Base-by-base conservation (phyloP, 2,329 filamentous ascomycete genomes). In the Claviceps arundinis region DNA sequence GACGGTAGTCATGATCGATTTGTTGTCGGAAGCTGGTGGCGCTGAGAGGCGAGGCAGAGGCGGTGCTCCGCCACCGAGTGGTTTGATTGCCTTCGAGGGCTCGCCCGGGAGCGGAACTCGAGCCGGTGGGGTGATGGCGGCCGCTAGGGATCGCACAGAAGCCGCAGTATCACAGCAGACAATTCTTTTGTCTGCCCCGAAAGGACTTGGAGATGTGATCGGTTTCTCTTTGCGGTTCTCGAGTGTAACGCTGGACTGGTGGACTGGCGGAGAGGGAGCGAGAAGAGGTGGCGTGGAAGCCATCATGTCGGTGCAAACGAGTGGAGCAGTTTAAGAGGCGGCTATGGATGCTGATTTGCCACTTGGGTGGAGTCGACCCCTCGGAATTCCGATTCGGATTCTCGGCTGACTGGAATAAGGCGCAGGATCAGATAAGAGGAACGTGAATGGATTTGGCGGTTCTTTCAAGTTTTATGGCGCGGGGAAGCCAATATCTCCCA, bases 1-100 rank as follows among this genome's bases (percentile, higher is more conserved):
- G 58, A 72, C 68, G 51, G 73, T 70, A 8, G 73, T 69, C 71
- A 76, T 75, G 52, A 70, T 66, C 65, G 72, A 72, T 57, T 65
- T 73, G 59, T 73, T 70, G 60, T 67, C 8, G 16, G 17, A 63
- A 45, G 66, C 62, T 43, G 65, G 66, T 55, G 64, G 14, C 5
- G 22, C 62, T 56, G 59, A 65, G 54, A 64, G 64, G 52, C 61
- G 64, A 57, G 59, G 63, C 54, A 58, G 54, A 50, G 51, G 56
- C 51, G 55, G 37, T 46, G 54, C 43, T 5, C 19, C 42, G 50
- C 57, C 57, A 58, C 60, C 61, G 57, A 59, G 52, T 59, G 63
- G 58, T 61, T 64, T 59, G 51, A 47, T 53, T 37, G 53, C 30
- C 45, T 52, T 54, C n/a, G 56, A 55, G 42, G 55, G 55, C 45